Conservation (phyloP, 1,284 basidiomycete species). For the Volvariella surrecta region DNA sequence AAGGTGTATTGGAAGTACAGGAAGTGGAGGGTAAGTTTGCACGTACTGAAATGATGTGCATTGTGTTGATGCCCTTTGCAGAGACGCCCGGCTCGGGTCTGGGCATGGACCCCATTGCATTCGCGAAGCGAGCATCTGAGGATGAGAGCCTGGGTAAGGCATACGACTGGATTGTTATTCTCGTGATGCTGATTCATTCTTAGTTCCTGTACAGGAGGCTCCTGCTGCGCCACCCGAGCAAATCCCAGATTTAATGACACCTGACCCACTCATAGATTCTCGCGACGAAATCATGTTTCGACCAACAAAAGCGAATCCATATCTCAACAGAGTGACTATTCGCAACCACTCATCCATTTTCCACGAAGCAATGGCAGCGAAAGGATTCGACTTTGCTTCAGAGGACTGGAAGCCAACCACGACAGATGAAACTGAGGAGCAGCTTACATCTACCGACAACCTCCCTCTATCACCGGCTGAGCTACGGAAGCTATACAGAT, state of each 20-base stretch:
- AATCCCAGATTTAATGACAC: constrained; percentile 51
- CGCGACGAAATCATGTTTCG: constrained; percentile 44
- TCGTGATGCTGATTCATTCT: not conserved
- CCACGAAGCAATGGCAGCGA: constrained; percentile 23
- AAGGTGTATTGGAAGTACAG: not conserved
- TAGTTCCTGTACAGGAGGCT: constrained; percentile 8
- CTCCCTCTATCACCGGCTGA: constrained; percentile 13
- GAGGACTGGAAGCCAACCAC: constrained; percentile 17
- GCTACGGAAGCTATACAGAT: constrained; percentile 37
- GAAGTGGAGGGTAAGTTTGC: not conserved
- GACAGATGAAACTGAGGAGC: constrained; percentile 24
- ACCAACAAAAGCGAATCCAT: constrained; percentile 39
- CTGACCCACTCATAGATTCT: constrained; percentile 52
- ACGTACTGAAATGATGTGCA: not conserved
- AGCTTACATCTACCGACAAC: constrained; percentile 16
- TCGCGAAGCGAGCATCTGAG: constrained; percentile 4
- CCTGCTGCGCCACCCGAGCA: constrained; percentile 12
- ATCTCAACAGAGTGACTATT: constrained; percentile 48
- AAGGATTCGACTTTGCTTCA: constrained; percentile 19
- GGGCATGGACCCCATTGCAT: constrained; percentile 5
- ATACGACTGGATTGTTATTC: not conserved
- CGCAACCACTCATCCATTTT: constrained; percentile 54
- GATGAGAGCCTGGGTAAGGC: constrained; percentile 8
- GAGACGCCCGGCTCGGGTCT: not conserved
- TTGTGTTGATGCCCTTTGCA: not conserved